Evolutionary conservation across 108 stramenopile genomes (phyloP).

Genomic region (Seminavis robusta): DNA sequence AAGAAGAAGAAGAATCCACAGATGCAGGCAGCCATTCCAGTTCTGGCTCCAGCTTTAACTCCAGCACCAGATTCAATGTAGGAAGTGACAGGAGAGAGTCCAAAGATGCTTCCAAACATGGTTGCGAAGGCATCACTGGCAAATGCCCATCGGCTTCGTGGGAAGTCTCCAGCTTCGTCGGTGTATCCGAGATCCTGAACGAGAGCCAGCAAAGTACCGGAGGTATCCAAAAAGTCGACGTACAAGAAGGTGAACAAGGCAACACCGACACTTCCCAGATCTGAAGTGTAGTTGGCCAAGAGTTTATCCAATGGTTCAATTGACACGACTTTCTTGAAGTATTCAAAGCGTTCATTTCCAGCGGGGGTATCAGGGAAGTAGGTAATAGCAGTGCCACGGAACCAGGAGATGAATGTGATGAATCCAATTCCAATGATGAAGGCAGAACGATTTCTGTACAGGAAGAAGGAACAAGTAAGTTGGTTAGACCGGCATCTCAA

Average conservation of each 20-base stretch:
- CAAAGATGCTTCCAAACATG: conserved; percentile 63
- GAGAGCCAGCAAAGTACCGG: conserved; percentile 44
- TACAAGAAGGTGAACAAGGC: conserved; percentile 42
- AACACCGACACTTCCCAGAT: conserved; percentile 31
- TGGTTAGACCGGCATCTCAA: neutral
- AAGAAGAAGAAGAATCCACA: conserved; percentile 49
- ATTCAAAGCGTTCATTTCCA: conserved; percentile 54
- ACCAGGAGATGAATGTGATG: conserved; percentile 58
- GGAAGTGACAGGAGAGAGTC: conserved; percentile 60
- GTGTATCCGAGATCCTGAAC: conserved; percentile 34
- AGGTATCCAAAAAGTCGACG: conserved; percentile 65
- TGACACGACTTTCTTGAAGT: conserved; percentile 53
- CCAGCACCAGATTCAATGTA: conserved; percentile 67
- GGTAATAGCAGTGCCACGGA: conserved; percentile 50
- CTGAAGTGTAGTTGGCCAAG: conserved; percentile 25
- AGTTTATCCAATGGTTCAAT: conserved; percentile 38
- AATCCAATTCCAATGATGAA: conserved; percentile 57
- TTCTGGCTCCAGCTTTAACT: conserved; percentile 57
- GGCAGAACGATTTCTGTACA: conserved; percentile 15
- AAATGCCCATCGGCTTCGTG: conserved; percentile 39
- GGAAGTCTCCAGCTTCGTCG: conserved; percentile 63
- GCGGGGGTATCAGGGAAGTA: conserved; percentile 51
- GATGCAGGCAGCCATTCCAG: conserved; percentile 58
- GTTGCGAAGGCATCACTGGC: conserved; percentile 59
- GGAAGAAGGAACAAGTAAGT: neutral